These are phyloP conservation scores for Botrytis sinoallii DNA, from an alignment of 2,329 filamentous ascomycete genomes.

Conservation along the genomic window DNA sequence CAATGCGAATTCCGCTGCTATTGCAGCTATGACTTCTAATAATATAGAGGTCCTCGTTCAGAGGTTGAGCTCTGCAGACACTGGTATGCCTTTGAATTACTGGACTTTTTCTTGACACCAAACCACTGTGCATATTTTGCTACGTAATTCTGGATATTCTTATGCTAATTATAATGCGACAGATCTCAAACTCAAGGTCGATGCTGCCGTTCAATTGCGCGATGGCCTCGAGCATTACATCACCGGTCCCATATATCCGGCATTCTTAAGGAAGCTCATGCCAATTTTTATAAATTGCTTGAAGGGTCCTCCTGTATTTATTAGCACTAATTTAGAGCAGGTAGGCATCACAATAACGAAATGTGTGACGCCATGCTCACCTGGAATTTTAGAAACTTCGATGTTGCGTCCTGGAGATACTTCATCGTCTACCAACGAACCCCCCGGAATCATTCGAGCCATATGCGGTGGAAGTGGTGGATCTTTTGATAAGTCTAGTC, in stretches of 20 bases:
- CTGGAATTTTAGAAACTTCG: slow-evolving; percentile 66
- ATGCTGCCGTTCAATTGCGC: slow-evolving; percentile 79
- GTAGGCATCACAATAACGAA: slow-evolving; percentile 46
- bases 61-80: slow-evolving; percentile 46
- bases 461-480: slow-evolving; percentile 84
- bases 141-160: background rate
- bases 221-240: slow-evolving; percentile 91
- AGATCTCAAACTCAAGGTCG: slow-evolving; percentile 81
- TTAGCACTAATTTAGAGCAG: slow-evolving; percentile 87
- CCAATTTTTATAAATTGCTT: slow-evolving; percentile 86
- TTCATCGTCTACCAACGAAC: slow-evolving; percentile 77
- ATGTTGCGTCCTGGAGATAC: slow-evolving; percentile 88
- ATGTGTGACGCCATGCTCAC: slow-evolving; percentile 16
- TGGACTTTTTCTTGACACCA: slow-evolving; percentile 2
- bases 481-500: slow-evolving; percentile 84
- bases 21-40: slow-evolving; percentile 58
- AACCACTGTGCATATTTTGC: background rate
- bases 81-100: slow-evolving; percentile 26
- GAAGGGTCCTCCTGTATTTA: slow-evolving; percentile 82
- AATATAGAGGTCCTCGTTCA: slow-evolving; percentile 62
- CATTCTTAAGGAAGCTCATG: slow-evolving; percentile 83
- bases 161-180: slow-evolving; percentile 24
- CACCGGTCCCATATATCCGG: slow-evolving; percentile 69
- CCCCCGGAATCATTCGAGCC: slow-evolving; percentile 80
- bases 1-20: slow-evolving; percentile 37